phyloP scores from a whole-genome alignment of 2,329 filamentous ascomycete species.

The Calonectria naviculata region DNA sequence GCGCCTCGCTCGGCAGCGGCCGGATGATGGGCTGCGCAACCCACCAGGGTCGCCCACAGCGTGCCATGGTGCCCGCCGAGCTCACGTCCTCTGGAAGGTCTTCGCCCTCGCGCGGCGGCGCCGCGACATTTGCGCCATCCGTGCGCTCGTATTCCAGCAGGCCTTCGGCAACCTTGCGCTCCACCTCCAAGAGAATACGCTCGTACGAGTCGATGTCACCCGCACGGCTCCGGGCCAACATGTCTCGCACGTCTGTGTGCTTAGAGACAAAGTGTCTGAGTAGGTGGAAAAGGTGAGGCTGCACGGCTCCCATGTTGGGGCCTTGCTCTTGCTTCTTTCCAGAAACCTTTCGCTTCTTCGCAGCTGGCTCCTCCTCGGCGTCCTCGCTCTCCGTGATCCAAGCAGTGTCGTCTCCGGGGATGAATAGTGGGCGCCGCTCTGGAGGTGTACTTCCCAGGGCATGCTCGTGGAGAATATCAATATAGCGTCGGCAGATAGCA shows the following conservation, averaged over 20 bases:
- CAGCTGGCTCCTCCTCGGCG: slow-evolving; percentile 57
- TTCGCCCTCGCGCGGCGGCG: slow-evolving; percentile 44
- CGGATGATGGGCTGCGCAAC: slow-evolving; percentile 88
- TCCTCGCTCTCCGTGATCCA: slow-evolving; percentile 54
- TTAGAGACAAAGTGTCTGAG: slow-evolving; percentile 82
- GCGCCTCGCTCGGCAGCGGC: slow-evolving; percentile 87
- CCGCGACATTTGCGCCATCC: slow-evolving; percentile 60
- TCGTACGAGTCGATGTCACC: slow-evolving; percentile 84
- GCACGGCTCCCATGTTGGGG: slow-evolving; percentile 82
- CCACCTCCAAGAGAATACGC: slow-evolving; percentile 78
- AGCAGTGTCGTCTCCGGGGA: slow-evolving; percentile 66
- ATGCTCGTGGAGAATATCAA: slow-evolving; percentile 88
- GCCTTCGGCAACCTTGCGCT: slow-evolving; percentile 78
- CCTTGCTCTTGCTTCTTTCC: slow-evolving; percentile 52
- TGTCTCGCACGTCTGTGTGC: slow-evolving; percentile 87
- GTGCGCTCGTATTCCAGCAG: slow-evolving; percentile 74
- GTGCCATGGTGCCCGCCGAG: slow-evolving; percentile 74
- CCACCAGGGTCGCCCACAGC: slow-evolving; percentile 89
- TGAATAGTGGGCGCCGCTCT: slow-evolving; percentile 76
- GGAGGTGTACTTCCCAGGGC: slow-evolving; percentile 76
- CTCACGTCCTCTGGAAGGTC: slow-evolving; percentile 62
- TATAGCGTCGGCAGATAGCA: slow-evolving; percentile 85
- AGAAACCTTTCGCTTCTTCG: slow-evolving; percentile 61
- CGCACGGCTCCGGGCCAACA: slow-evolving; percentile 75
- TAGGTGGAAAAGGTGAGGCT: slow-evolving; percentile 93